Percentiles rank a stretch among this genome's conserved stretches.
Conservation (phyloP, 352 stramenopile species). For the Pythium angustatum region DNA sequence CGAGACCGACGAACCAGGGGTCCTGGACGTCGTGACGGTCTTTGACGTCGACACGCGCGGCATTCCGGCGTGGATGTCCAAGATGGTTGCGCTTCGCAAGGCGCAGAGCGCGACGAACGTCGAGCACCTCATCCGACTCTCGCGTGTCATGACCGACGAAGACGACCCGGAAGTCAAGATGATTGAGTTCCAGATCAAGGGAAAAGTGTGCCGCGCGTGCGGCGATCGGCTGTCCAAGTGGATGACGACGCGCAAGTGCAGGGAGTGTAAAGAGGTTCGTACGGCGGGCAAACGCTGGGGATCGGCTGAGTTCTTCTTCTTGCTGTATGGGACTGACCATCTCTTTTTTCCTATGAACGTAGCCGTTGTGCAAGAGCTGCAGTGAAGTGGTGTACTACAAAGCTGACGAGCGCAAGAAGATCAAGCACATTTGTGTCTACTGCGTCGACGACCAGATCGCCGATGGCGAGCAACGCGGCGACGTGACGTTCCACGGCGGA, state of each 20-base stretch:
- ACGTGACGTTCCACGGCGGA: slow-evolving; percentile 3
- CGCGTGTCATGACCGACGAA: slow-evolving; percentile 52
- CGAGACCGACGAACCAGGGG: slow-evolving; percentile 46
- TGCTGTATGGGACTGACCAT: too few species aligned
- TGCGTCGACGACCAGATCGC: slow-evolving; percentile 42
- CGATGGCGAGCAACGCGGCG: slow-evolving; percentile 25
- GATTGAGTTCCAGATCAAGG: slow-evolving; percentile 35
- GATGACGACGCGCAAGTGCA: slow-evolving; percentile 46
- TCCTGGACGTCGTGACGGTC: slow-evolving; percentile 57
- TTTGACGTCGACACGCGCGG: slow-evolving; percentile 67
- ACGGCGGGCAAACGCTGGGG: background rate
- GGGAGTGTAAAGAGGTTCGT: slow-evolving; percentile 58
- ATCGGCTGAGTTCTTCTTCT: too few species aligned
- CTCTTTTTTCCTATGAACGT: background rate
- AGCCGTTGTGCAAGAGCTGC: slow-evolving; percentile 58
- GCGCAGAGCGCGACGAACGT: slow-evolving; percentile 63
- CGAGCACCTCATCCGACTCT: slow-evolving; percentile 62
- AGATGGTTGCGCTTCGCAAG: slow-evolving; percentile 54
- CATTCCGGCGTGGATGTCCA: slow-evolving; percentile 64
- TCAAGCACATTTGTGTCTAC: slow-evolving; percentile 71
- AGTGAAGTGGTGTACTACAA: slow-evolving; percentile 64
- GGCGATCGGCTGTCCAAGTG: slow-evolving; percentile 49
- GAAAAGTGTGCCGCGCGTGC: slow-evolving; percentile 50
- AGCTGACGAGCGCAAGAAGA: slow-evolving; percentile 59
- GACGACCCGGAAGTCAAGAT: slow-evolving; percentile 46